Base-by-base conservation (phyloP, 2,329 filamentous ascomycete species). In the Microcera coccophila region DNA sequence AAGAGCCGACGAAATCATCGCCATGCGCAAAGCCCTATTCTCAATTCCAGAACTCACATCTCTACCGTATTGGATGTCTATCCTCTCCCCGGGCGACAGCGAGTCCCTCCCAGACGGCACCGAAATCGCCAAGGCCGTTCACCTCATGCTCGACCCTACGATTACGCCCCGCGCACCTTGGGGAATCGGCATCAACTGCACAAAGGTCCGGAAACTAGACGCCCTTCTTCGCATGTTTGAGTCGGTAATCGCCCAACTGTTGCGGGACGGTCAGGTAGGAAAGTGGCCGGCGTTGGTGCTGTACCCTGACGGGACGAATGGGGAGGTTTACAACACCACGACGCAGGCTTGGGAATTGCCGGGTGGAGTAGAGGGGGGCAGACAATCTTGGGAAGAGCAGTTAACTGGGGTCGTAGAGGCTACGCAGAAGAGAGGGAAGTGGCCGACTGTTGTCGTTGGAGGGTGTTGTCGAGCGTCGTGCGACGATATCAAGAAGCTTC, bases 131-230 rank as follows among this genome's bases (percentile, higher is more conserved):
- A 49, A 57, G 4, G 60, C 63, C 5, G 56, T 69, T 14, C 48
- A 54, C 11, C 61, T 63, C 5, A 70, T 73, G 68, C 56, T 75
- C 3, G 60, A 62, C 26, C 55, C 50, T 0, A 38, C 42, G 1
- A 17, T 59, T 4, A 54, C 57, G 1, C 12, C 37, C 1, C 53
- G 48, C 4, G 47, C 62, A 3, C 82, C 82, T 0, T 82, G 76
- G 75, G 82, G 76, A 0, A 71, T 87, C 18, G 82, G 83, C 2
- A 74, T 86, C 55, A 86, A 86, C 62, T 86, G 82, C 61, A 85
- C 75, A 28, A 85, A 83, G 60, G 73, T 86, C 24, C 70, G 74
- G 38, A 81, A 84, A 59, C 67, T 87, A 21, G 72, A 75, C 2
- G 57, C 63, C 1, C 62, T 85, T 14, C 63, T 87, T 15, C 63